Conservation (phyloP, 2,329 filamentous ascomycete genomes). For the Claviceps sp. region DNA sequence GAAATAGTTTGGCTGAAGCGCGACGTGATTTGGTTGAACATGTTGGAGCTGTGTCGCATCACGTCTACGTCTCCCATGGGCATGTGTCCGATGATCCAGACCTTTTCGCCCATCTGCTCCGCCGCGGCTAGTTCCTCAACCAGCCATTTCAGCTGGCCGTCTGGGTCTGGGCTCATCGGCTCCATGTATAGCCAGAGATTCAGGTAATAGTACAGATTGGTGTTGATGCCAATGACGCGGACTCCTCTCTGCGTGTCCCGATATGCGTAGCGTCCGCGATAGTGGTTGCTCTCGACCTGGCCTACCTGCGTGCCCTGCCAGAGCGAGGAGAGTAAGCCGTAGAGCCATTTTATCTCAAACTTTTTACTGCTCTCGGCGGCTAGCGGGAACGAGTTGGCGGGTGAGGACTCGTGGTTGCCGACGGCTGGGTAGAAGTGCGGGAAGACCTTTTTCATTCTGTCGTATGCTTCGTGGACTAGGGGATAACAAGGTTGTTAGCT, state of each 20-base stretch:
- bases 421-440: not conserved
- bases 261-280: not conserved
- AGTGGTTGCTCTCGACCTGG: not conserved
- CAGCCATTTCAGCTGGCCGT: not conserved
- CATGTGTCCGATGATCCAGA: conserved; percentile 45
- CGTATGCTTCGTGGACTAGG: not conserved
- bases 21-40: conserved; percentile 37
- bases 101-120: conserved; percentile 35
- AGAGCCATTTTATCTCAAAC: not conserved
- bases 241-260: conserved; percentile 13
- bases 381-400: not conserved
- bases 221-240: conserved; percentile 44
- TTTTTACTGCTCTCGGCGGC: not conserved
- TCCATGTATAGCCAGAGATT: conserved; percentile 36
- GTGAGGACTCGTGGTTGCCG: not conserved
- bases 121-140: conserved; percentile 28
- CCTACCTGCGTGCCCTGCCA: not conserved
- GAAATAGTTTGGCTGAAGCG: conserved; percentile 40
- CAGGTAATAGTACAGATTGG: conserved; percentile 40
- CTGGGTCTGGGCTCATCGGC: not conserved
- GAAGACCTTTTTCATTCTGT: not conserved
- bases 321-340: not conserved
- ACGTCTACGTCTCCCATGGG: conserved; percentile 35
- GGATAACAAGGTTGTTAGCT: not conserved
- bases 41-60: conserved; percentile 37